Evolutionary conservation across 1,139 yeast genomes (phyloP).

Genomic region (Fermentozyma sake): DNA sequence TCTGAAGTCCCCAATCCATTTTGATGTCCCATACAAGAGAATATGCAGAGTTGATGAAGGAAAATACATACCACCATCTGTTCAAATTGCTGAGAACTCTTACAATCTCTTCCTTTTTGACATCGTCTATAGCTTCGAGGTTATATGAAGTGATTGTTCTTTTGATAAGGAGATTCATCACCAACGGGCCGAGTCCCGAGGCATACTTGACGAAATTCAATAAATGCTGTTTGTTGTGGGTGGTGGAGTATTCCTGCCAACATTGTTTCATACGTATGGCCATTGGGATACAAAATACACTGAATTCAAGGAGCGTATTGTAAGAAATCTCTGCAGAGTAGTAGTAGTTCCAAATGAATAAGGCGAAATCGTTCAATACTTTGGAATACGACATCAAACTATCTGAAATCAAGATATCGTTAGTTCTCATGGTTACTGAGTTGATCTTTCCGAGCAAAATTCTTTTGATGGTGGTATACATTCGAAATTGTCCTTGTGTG

Average conservation of each 20-base stretch:
- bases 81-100: conserved; percentile 10
- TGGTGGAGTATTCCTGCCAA: conserved; percentile 55
- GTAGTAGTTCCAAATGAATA: conserved; percentile 36
- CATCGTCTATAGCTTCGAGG: conserved; percentile 5
- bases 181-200: conserved; percentile 61
- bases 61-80: conserved; percentile 47
- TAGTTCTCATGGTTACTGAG: conserved; percentile 53
- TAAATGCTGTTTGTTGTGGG: conserved; percentile 52
- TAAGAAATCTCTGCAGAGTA: conserved; percentile 21
- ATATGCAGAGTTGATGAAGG: conserved; percentile 65
- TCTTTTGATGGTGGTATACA: conserved; percentile 48
- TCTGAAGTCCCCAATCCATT: conserved; percentile 82
- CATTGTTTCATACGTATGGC: conserved; percentile 78
- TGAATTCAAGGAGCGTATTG: conserved; percentile 40
- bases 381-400: conserved; percentile 75
- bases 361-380: conserved; percentile 65
- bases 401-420: conserved; percentile 79
- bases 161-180: conserved; percentile 40
- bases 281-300: conserved; percentile 57
- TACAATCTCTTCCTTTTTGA: conserved; percentile 3
- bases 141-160: no score
- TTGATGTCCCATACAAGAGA: conserved; percentile 85
- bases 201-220: conserved; percentile 72
- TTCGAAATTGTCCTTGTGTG: conserved; percentile 37
- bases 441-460: conserved; percentile 55